A percentile compares a stretch with the other conserved stretches of the same genome.
phyloP scores from a whole-genome alignment of 371 early-diverging fungal genomes.

The Mortierella sp. region DNA sequence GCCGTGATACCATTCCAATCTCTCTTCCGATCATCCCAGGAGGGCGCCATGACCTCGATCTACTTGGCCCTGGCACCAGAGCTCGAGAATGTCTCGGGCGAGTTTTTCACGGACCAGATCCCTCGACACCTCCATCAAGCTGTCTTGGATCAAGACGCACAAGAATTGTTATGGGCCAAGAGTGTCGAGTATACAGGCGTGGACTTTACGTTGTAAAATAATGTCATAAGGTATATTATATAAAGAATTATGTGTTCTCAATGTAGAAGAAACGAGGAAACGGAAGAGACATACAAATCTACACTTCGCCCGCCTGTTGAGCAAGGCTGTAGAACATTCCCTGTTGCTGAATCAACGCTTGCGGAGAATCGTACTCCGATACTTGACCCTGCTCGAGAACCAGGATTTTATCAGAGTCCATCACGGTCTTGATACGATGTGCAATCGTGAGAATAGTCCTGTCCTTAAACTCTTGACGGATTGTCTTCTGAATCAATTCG shows the following conservation, averaged over 20 bases:
- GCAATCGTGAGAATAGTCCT: constrained; percentile 79
- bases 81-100: constrained; percentile 45
- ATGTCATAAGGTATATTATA: too few species aligned
- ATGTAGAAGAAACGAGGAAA: too few species aligned
- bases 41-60: constrained; percentile 57
- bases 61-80: constrained; percentile 55
- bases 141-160: constrained; percentile 6
- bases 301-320: constrained; percentile 22
- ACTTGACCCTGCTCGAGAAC: constrained; percentile 83
- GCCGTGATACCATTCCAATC: background rate
- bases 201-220: constrained; percentile 3
- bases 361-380: constrained; percentile 79
- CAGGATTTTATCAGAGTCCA: constrained; percentile 89
- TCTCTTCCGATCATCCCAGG: constrained; percentile 15
- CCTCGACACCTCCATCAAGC: background rate
- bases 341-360: constrained; percentile 58
- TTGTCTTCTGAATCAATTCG: constrained; percentile 86
- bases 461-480: constrained; percentile 72
- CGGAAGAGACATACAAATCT: too few species aligned
- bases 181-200: constrained; percentile 19
- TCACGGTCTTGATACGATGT: constrained; percentile 81
- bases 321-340: constrained; percentile 64
- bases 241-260: too few species aligned
- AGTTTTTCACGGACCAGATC: constrained; percentile 32
- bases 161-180: constrained; percentile 18